A percentile compares a stretch with the other conserved stretches of the same genome.
Conservation (phyloP, 306 rosid genomes). For the Lagenaria siceraria region DNA sequence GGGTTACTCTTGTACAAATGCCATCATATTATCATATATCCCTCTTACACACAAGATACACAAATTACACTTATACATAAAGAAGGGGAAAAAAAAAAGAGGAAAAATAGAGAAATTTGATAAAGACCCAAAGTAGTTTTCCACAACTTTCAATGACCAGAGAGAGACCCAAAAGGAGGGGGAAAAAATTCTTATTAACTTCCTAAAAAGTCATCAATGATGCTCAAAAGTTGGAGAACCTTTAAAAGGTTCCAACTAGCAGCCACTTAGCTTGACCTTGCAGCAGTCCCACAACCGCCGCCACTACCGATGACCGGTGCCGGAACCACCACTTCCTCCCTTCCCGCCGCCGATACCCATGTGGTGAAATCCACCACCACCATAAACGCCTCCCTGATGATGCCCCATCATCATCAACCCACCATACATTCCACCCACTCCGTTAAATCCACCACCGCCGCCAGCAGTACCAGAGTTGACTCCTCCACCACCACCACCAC, state of each 20-base stretch:
- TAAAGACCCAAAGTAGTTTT: not conserved
- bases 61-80: not conserved
- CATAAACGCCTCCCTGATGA: constrained; percentile 39
- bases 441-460: constrained; percentile 28
- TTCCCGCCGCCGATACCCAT: constrained; percentile 10
- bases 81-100: no score
- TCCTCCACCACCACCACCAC: constrained; percentile 5
- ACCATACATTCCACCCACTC: constrained; percentile 36
- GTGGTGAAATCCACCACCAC: constrained; percentile 36
- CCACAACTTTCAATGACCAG: not conserved
- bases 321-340: constrained; percentile 17
- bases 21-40: not conserved
- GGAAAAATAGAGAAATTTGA: not conserved
- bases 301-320: not conserved
- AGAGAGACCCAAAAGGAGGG: not conserved
- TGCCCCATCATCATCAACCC: constrained; percentile 42
- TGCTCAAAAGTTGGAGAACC: constrained; percentile 5
- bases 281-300: constrained; percentile 14
- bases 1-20: not conserved
- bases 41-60: not conserved
- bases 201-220: constrained; percentile 1
- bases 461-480: constrained; percentile 12
- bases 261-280: constrained; percentile 25
- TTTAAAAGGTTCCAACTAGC: not conserved
- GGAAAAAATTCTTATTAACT: not conserved